Conservation (phyloP, 352 stramenopile genomes). For the Globisporangium nodosum region DNA sequence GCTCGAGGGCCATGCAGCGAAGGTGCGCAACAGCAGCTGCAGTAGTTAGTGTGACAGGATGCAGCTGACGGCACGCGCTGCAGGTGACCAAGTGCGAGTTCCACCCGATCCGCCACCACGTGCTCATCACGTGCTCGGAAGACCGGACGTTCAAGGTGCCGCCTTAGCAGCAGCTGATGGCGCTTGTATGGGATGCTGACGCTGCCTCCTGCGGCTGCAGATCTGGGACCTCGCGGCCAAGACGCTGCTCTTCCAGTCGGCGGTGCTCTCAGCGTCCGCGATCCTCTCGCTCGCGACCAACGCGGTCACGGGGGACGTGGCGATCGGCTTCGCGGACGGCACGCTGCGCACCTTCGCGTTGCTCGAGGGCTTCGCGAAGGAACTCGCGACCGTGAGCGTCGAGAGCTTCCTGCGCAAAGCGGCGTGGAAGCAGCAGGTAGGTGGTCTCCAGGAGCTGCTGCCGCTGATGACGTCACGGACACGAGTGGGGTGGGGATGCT, state of each 20-base stretch:
- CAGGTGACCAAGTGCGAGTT: slow-evolving; percentile 74
- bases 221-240: slow-evolving; percentile 74
- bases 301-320: slow-evolving; percentile 49
- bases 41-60: not conserved
- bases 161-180: not conserved
- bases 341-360: slow-evolving; percentile 54
- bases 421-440: slow-evolving; percentile 28
- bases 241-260: slow-evolving; percentile 64
- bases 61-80: not conserved
- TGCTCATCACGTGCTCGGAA: slow-evolving; percentile 71
- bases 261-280: slow-evolving; percentile 66
- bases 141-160: slow-evolving; percentile 81
- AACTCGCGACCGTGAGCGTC: slow-evolving; percentile 41
- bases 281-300: slow-evolving; percentile 67
- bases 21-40: slow-evolving; percentile 19
- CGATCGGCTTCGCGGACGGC: slow-evolving; percentile 69
- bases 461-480: not conserved
- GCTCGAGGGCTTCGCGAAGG: slow-evolving; percentile 43
- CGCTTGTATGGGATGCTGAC: too few relatives aligned
- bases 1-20: slow-evolving; percentile 61
- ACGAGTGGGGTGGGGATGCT: not conserved
- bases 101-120: slow-evolving; percentile 56
- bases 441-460: not conserved
- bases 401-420: slow-evolving; percentile 42
- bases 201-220: slow-evolving; percentile 15